These are phyloP conservation scores for Boletus coccyginus DNA, from an alignment of 768 basidiomycete species.

Conservation along the genomic window DNA sequence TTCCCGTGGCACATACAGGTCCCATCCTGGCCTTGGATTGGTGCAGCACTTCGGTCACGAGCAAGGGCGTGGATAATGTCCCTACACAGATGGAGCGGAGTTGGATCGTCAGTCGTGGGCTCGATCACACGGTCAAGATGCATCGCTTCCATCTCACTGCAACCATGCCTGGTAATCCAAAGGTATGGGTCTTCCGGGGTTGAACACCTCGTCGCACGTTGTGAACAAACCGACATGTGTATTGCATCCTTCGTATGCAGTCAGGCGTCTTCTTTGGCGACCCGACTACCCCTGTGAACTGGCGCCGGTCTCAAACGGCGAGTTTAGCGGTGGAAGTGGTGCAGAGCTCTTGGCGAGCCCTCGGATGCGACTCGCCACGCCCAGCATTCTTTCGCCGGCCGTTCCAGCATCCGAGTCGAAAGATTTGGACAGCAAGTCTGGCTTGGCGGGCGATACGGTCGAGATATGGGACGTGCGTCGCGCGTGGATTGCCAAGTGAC, in stretches of 20 bases:
- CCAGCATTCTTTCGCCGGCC: constrained; percentile 19
- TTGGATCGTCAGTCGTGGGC: constrained; percentile 77
- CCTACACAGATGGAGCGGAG: constrained; percentile 37
- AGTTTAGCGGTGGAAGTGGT: constrained; percentile 39
- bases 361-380: constrained; percentile 23
- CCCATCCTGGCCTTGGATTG: constrained; percentile 76
- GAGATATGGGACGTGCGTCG: constrained; percentile 89
- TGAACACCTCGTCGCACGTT: constrained; percentile 47
- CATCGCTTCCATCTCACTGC: constrained; percentile 1
- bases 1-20: constrained; percentile 73
- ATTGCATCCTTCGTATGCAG: constrained; percentile 71
- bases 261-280: constrained; percentile 74
- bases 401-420: constrained; percentile 13
- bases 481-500: constrained; percentile 80
- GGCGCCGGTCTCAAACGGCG: constrained; percentile 66
- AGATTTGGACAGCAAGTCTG: constrained; percentile 12
- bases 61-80: constrained; percentile 13
- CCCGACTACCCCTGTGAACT: constrained; percentile 75
- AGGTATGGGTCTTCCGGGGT: constrained; percentile 65
- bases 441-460: constrained; percentile 50
- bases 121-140: constrained; percentile 79
- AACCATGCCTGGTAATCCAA: constrained; percentile 1
- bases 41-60: constrained; percentile 39
- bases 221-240: constrained; percentile 64
- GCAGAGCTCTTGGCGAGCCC: constrained; percentile 25